Evolutionary conservation across 768 basidiomycete species (phyloP), one percentile per base, ranked within the genome.

Genomic region (Xerocomellus intermedius): DNA sequence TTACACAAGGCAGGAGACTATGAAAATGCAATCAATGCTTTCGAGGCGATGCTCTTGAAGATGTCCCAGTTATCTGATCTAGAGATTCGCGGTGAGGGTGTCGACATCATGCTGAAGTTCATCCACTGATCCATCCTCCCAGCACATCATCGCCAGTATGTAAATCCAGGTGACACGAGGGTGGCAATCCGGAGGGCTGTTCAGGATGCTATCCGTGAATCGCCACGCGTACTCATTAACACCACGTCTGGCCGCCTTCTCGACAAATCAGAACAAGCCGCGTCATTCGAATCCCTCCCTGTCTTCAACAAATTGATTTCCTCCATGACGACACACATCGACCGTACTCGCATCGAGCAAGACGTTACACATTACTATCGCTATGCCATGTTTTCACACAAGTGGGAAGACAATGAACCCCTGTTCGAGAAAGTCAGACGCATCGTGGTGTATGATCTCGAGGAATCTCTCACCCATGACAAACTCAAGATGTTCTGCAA

Each of bases 331-430:
- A 43, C 33, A 21, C n/a, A 16, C 5, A 38, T 54, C 28, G 52
- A 42, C 14, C 36, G 16, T 8, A 7, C 14, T 2, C 41, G 33
- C 5, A 50, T 58, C 21, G 12, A 48, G 8, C 21, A 33, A 4
- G 26, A 42, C 3, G 56, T 54, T 12, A 14, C 2, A 2, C 17
- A 37, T 4, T 54, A 39, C 43, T 57, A 39, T 8, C 52, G 47
- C 2, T 57, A 57, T 9, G 53, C 44, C 1, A 50, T n/a, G 42
- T n/a, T 58, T 2, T 58, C 56, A 3, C 48, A 57, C 41, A 44
- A 22, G 16, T 54, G 52, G 56, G 52, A 54, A 36, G 19, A 33
- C 12, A 42, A 54, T 16, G 56, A 57, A 38, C 53, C 44, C 0
- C 21, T 55, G 17, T 55, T 42, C 17, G 28, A 46, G 3, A 2